A percentile compares a stretch with the other conserved stretches of the same genome.
Evolutionary conservation across 1,139 yeast genomes (phyloP).

Genomic region (Hyphopichia wangnamkhiaoensis): DNA sequence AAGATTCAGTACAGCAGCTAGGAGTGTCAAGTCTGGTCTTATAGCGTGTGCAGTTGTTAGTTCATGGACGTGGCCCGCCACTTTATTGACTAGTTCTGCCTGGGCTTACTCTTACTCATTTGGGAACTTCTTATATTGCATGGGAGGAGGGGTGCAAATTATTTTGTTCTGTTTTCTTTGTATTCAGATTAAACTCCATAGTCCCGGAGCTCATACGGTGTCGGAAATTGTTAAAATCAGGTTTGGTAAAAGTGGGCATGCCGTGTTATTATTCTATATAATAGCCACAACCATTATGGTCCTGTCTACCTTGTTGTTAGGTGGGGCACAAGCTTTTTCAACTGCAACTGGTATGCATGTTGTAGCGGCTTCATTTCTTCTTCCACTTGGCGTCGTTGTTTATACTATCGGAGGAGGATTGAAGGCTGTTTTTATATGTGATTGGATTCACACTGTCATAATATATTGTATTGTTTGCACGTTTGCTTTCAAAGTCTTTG

Average conservation of each 20-base stretch:
- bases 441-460: conserved; percentile 13
- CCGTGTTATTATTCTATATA: conserved; percentile 15
- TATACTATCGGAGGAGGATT: conserved; percentile 56
- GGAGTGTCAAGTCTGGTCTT: conserved; percentile 37
- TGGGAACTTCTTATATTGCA: conserved; percentile 67
- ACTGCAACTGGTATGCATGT: conserved; percentile 13
- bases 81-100: conserved; percentile 33
- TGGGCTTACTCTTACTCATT: conserved; percentile 31
- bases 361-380: conserved; percentile 26
- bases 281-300: conserved; percentile 16
- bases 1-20: conserved; percentile 39
- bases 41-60: conserved; percentile 39
- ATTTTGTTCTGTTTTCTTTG: conserved; percentile 73
- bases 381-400: conserved; percentile 52
- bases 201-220: conserved; percentile 78
- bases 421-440: conserved; percentile 38
- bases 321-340: conserved; percentile 15
- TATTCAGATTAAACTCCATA: conserved; percentile 68
- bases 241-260: conserved; percentile 53
- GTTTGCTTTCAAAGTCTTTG: conserved; percentile 12
- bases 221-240: conserved; percentile 68
- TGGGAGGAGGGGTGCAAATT: conserved; percentile 73
- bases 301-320: conserved; percentile 15
- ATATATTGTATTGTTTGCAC: conserved; percentile 8
- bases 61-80: conserved; percentile 46